A percentile compares a stretch with the other conserved stretches of the same genome.
Conservation (phyloP, 2,329 filamentous ascomycete species). For the Ilyonectria robusta region DNA sequence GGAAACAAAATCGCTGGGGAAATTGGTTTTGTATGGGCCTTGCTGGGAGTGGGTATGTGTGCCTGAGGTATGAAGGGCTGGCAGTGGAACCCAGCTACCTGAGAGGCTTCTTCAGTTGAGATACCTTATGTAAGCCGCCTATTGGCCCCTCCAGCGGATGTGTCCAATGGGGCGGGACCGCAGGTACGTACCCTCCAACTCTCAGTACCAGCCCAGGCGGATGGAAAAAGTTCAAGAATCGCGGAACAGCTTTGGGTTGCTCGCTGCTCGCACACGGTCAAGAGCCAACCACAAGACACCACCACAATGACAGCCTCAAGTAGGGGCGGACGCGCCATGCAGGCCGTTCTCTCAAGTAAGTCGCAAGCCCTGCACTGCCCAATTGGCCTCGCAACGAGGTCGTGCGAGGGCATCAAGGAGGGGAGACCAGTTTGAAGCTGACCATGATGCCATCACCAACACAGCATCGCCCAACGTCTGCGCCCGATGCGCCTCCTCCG, state of each 20-base stretch:
- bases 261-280: slow-evolving; percentile 26
- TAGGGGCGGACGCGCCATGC: slow-evolving; percentile 67
- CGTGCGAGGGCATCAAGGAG: slow-evolving; percentile 2
- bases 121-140: slow-evolving; percentile 22
- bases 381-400: slow-evolving; percentile 38
- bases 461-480: slow-evolving; percentile 52
- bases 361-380: slow-evolving; percentile 16
- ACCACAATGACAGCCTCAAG: slow-evolving; percentile 66
- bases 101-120: not conserved
- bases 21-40: slow-evolving; percentile 27
- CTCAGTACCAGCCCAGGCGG: not conserved
- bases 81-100: not conserved
- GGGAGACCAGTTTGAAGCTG: not conserved
- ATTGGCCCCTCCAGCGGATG: not conserved
- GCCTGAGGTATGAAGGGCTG: slow-evolving; percentile 46
- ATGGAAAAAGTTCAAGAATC: slow-evolving; percentile 48
- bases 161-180: slow-evolving; percentile 2
- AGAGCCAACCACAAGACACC: slow-evolving; percentile 31
- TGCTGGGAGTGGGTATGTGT: slow-evolving; percentile 14
- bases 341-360: slow-evolving; percentile 67
- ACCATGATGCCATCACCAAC: slow-evolving; percentile 3
- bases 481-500: slow-evolving; percentile 56
- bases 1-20: slow-evolving; percentile 37
- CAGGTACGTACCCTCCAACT: slow-evolving; percentile 45
- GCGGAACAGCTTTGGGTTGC: slow-evolving; percentile 37